Evolutionary conservation across 2,329 filamentous ascomycete genomes (phyloP), one percentile per base, ranked within the genome.

Genomic region (Pestalotiopsis sp.): DNA sequence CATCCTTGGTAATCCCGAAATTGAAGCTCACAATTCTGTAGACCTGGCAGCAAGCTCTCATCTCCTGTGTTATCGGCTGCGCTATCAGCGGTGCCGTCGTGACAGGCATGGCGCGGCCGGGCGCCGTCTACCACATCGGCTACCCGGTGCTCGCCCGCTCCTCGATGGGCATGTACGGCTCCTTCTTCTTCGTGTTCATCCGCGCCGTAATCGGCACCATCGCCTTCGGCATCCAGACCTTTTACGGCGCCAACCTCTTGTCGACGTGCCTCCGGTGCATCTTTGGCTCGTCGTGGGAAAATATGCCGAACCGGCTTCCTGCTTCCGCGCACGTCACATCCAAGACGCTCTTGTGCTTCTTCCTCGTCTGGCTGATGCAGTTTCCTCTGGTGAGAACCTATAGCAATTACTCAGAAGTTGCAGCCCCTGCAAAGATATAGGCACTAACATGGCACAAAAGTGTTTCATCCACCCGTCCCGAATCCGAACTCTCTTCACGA

Each of bases 131-230:
- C 17, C 75, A 77, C 61, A 64, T 77, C 0, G 75, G 75, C 64
- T 77, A 74, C 70, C 79, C 81, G 13, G 77, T 83, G 12, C 77
- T 81, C 36, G 79, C 77, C 61, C 76, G 81, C 14, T 77, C 77
- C 0, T 76, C 79, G 25, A 81, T 81, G 78, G 81, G 81, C 17
- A 81, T 81, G 73, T 83, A 80, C 75, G 81, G 81, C n/a, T 77
- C 80, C 2, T 81, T 81, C 69, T 81, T 83, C 69, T 78, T 81
- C 68, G 76, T 83, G 57, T 80, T 78, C 70, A 77, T 78, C 64
- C 75, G 78, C 7, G 76, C 76, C 9, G 72, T 77, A 23, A 73
- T 79, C 6, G 77, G 76, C 67, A 76, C 78, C 36, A 77, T 71
- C n/a, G 71, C 70, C 70, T 72, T 70, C 61, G 71, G 71, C 13